Conservation (phyloP, 768 basidiomycete genomes). For the Pulveroboletus sp. region DNA sequence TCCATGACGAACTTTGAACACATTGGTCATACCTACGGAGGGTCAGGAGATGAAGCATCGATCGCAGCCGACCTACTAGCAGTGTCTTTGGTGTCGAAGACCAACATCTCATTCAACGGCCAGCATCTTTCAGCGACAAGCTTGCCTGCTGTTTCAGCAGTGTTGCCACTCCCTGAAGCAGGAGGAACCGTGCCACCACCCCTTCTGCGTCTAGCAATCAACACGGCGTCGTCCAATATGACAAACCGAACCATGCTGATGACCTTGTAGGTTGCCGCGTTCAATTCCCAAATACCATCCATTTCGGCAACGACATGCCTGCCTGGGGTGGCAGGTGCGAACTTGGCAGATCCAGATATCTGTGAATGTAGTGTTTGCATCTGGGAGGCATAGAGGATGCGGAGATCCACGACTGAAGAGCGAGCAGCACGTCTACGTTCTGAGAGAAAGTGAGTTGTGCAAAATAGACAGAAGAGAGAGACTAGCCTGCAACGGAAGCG, state of each 20-base stretch:
- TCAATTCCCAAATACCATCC: conserved; percentile 76
- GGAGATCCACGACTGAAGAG: conserved; percentile 93
- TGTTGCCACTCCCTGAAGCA: conserved; percentile 59
- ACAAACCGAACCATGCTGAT: conserved; percentile 86
- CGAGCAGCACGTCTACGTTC: conserved; percentile 63
- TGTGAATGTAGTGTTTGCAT: conserved; percentile 86
- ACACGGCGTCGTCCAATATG: conserved; percentile 83
- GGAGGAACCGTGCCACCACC: conserved; percentile 34
- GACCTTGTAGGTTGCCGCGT: conserved; percentile 93
- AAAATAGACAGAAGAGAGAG: conserved; percentile 24
- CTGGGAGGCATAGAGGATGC: conserved; percentile 90
- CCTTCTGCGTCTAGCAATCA: conserved; percentile 77
- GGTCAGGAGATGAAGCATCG: neutral
- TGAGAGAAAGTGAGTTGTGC: conserved; percentile 12
- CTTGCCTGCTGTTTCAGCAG: conserved; percentile 58
- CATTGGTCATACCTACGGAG: conserved; percentile 75
- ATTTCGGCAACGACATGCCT: conserved; percentile 88
- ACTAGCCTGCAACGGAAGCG: conserved; percentile 50
- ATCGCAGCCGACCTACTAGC: conserved; percentile 53
- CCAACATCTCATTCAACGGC: conserved; percentile 89
- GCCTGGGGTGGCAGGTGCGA: conserved; percentile 86
- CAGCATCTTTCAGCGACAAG: conserved; percentile 93
- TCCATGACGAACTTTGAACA: conserved; percentile 89
- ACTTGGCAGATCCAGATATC: conserved; percentile 94
- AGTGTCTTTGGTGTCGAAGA: conserved; percentile 94